Conservation (phyloP, 148 eudicot genomes). For the Fagopyrum homotropicum region DNA sequence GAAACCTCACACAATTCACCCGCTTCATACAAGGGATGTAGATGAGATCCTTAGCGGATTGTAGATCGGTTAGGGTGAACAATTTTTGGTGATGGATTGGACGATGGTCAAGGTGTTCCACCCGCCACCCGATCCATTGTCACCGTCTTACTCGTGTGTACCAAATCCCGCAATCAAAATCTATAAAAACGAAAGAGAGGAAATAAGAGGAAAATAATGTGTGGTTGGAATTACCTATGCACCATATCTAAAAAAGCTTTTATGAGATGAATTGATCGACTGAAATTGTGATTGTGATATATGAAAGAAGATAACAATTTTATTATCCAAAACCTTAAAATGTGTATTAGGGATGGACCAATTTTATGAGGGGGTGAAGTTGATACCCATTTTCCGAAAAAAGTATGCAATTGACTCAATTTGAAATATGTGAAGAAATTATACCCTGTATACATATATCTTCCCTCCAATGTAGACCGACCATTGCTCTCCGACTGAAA, state of each 20-base stretch:
- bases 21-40: no score
- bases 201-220: background rate
- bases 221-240: background rate
- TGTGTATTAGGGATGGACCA: background rate
- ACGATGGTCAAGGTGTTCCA: no score
- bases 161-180: no score
- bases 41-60: no score
- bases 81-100: no score
- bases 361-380: background rate
- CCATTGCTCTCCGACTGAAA: background rate
- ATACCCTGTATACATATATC: background rate
- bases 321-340: background rate
- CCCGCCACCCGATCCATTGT: no score
- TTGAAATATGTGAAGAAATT: background rate
- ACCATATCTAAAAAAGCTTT: background rate
- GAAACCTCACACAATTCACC: no score
- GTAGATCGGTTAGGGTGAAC: no score
- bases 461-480: background rate
- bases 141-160: no score
- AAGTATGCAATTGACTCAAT: background rate
- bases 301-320: background rate
- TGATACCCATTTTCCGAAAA: background rate
- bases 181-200: no score
- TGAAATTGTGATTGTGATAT: background rate
- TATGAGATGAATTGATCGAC: background rate